Conservation (phyloP, 495 filamentous ascomycete genomes). For the Penicillium malachiteum region DNA sequence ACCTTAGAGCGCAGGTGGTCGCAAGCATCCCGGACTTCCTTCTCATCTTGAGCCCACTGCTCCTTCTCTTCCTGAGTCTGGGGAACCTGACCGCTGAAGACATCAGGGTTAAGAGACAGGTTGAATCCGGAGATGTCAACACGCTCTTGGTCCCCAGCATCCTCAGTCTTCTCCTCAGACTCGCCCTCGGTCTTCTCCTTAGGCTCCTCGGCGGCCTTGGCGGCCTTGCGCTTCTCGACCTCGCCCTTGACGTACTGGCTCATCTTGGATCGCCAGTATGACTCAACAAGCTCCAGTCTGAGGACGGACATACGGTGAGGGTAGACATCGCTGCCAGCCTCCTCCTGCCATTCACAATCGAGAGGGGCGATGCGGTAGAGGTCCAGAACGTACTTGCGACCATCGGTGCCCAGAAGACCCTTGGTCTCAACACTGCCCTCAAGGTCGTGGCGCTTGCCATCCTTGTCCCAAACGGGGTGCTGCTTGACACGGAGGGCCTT, state of each 20-base stretch:
- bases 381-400: conserved; percentile 94
- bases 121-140: conserved; percentile 85
- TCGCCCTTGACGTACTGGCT: conserved; percentile 79
- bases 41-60: conserved; percentile 80
- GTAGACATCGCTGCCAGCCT: conserved; percentile 65
- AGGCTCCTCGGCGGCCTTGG: conserved; percentile 39
- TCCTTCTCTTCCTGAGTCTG: conserved; percentile 88
- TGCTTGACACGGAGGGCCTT: conserved; percentile 85
- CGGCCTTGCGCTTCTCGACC: conserved; percentile 56
- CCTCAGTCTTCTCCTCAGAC: conserved; percentile 34
- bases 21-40: conserved; percentile 82
- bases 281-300: conserved; percentile 83
- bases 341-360: conserved; percentile 88
- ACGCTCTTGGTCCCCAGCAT: conserved; percentile 49
- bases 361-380: conserved; percentile 92
- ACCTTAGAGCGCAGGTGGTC: conserved; percentile 69
- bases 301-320: conserved; percentile 95
- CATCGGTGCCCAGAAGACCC: conserved; percentile 94
- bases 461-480: conserved; percentile 98
- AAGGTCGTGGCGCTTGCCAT: conserved; percentile 82
- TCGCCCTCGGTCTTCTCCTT: conserved; percentile 43
- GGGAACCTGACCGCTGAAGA: conserved; percentile 87
- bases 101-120: conserved; percentile 90
- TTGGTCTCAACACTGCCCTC: conserved; percentile 98
- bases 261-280: conserved; percentile 79